Conservation (phyloP, 1,284 basidiomycete genomes). For the Flammula alnicola region DNA sequence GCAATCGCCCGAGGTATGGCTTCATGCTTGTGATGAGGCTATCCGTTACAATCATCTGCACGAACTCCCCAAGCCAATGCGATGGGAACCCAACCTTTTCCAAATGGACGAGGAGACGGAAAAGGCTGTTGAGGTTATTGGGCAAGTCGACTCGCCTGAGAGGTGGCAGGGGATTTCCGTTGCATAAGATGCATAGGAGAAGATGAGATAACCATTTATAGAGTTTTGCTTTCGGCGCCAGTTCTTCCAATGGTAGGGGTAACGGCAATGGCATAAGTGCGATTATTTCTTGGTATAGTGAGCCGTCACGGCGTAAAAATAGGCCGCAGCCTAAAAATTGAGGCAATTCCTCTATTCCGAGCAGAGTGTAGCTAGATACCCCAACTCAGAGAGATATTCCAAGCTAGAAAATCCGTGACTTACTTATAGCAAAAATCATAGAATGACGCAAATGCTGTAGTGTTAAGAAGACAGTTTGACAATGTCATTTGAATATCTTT, state of each 20-base stretch:
- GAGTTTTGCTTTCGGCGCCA: constrained; percentile 1
- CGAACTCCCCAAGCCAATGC: constrained; percentile 40
- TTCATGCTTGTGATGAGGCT: constrained; percentile 30
- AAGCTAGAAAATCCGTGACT: no score
- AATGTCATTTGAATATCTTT: no score
- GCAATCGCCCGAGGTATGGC: constrained; percentile 28
- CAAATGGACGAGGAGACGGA: constrained; percentile 34
- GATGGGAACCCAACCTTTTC: constrained; percentile 34
- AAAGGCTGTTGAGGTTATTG: constrained; percentile 35
- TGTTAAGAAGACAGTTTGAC: no score
- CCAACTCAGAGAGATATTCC: no score
- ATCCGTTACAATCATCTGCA: constrained; percentile 32
- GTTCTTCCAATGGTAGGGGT: not conserved
- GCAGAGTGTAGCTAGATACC: no score
- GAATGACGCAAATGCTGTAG: no score
- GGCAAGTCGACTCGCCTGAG: constrained; percentile 27
- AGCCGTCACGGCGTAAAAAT: no score
- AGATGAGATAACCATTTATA: constrained; percentile 33
- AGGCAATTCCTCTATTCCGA: no score
- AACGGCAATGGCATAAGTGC: not conserved
- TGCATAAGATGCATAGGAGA: constrained; percentile 33
- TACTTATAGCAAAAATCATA: no score
- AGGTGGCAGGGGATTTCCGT: constrained; percentile 13
- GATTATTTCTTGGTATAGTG: no score
- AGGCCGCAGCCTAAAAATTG: no score